These are phyloP conservation scores for Dendrobium officinale DNA, from an alignment of 106 monocot species.

Conservation along the genomic window DNA sequence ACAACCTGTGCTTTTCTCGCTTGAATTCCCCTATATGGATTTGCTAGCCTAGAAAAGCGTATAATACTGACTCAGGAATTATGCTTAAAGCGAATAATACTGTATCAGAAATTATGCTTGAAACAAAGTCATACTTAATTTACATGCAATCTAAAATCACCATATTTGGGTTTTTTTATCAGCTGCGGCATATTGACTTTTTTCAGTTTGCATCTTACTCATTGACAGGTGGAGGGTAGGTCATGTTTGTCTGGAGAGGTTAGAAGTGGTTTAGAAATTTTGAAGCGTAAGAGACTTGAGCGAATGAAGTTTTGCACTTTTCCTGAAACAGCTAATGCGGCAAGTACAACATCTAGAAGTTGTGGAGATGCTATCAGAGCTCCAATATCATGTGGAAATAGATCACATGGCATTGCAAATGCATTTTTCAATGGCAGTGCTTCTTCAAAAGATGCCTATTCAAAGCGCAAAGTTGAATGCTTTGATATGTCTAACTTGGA, in stretches of 20 bases:
- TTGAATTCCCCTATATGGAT: no score
- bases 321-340: conserved; percentile 23
- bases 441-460: conserved; percentile 28
- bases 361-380: conserved; percentile 48
- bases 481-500: conserved; percentile 67
- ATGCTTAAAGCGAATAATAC: no score
- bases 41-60: no score
- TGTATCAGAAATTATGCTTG: no score
- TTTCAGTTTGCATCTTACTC: not conserved
- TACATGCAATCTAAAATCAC: no score
- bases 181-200: no score
- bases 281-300: conserved; percentile 49
- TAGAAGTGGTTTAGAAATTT: conserved; percentile 51
- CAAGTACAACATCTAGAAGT: conserved; percentile 35
- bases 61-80: no score
- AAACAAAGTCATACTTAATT: no score
- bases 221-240: conserved; percentile 59
- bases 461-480: conserved; percentile 45
- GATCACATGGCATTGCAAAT: conserved; percentile 18
- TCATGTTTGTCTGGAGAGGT: conserved; percentile 47
- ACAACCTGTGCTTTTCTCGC: no score
- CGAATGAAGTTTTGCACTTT: conserved; percentile 19
- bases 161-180: not conserved
- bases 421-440: conserved; percentile 15
- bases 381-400: conserved; percentile 35